Evolutionary conservation across 345 rosid genomes (phyloP), one percentile per base, ranked within the genome.

Genomic region (Salix suchowensis): DNA sequence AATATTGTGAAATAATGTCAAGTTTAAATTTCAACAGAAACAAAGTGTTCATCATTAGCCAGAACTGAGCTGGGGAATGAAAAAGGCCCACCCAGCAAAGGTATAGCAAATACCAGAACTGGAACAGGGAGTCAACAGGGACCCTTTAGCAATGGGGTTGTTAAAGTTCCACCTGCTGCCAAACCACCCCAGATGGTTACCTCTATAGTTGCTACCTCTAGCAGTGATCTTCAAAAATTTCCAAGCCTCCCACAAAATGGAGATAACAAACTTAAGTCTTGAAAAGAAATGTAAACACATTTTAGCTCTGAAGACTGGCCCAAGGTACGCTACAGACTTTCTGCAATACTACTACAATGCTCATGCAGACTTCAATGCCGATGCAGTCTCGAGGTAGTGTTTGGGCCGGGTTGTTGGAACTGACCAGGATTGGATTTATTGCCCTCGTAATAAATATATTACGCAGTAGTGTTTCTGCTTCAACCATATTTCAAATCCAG

Each of bases 41-140:
- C 89, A 21, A 85, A 88, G 67, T 92, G 87, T 84, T 92, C 88
- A 67, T 84, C 91, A 18, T 77, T 88, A 34, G 93, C 91, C 37
- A 89, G 96, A 86, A 79, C 83, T 61, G 95, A 92, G 69, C 24
- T 77, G 77, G 91, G 89, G 65, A 77, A 72, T 84, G 86, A 76
- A 42, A 85, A 76, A 82, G 91, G 83, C 26, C 75, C 77, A 60
- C 68, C 78, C 81, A 65, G 72, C 85, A 87, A 83, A 48, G 79
- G 84, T 73, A 75, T 79, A 26, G 52, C 83, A 74, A 81, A 74
- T 46, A 79, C 76, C 46, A 86, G 87, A 87, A 77, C 80, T 28
- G 90, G 85, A 82, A 70, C 79, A 19, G 91, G 88, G 74, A 79
- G 81, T 73, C 88, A 73, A 67, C 90, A 82, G 21, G 80, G 81